Percentiles rank a stretch among this genome's conserved stretches.
Conservation (phyloP, 495 filamentous ascomycete species). For the Neurospora sp. region DNA sequence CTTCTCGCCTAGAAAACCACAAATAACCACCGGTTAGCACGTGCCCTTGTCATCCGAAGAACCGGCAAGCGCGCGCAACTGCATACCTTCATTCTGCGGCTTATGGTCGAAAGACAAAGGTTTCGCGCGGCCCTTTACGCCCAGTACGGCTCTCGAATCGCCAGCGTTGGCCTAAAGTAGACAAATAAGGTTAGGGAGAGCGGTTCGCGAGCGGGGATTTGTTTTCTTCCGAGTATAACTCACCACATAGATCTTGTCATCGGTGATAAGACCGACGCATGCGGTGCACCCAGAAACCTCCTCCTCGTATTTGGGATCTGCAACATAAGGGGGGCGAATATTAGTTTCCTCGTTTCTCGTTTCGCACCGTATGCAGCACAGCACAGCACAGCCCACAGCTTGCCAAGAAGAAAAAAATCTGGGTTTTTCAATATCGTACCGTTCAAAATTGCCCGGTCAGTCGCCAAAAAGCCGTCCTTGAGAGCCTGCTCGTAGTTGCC, state of each 20-base stretch:
- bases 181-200: slow-evolving; percentile 12
- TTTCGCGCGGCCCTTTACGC: slow-evolving; percentile 92
- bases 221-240: slow-evolving; percentile 8
- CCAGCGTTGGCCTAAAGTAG: slow-evolving; percentile 76
- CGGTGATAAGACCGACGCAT: slow-evolving; percentile 75
- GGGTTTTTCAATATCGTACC: slow-evolving; percentile 43
- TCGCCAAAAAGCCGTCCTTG: slow-evolving; percentile 94
- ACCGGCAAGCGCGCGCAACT: not conserved
- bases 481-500: slow-evolving; percentile 91
- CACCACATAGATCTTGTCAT: slow-evolving; percentile 90
- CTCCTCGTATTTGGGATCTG: slow-evolving; percentile 93
- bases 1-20: slow-evolving; percentile 64
- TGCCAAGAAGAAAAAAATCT: not conserved
- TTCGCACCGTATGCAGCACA: slow-evolving; percentile 2
- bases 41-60: not conserved
- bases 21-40: slow-evolving; percentile 13
- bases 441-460: slow-evolving; percentile 88
- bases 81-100: slow-evolving; percentile 87
- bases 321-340: not conserved
- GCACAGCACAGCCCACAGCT: not conserved
- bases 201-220: not conserved
- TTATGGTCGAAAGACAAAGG: slow-evolving; percentile 97
- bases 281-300: slow-evolving; percentile 98
- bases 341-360: slow-evolving; percentile 8
- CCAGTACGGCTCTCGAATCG: slow-evolving; percentile 87